Evolutionary conservation across 495 filamentous ascomycete species (phyloP).

Genomic region (Penicillium salamii): DNA sequence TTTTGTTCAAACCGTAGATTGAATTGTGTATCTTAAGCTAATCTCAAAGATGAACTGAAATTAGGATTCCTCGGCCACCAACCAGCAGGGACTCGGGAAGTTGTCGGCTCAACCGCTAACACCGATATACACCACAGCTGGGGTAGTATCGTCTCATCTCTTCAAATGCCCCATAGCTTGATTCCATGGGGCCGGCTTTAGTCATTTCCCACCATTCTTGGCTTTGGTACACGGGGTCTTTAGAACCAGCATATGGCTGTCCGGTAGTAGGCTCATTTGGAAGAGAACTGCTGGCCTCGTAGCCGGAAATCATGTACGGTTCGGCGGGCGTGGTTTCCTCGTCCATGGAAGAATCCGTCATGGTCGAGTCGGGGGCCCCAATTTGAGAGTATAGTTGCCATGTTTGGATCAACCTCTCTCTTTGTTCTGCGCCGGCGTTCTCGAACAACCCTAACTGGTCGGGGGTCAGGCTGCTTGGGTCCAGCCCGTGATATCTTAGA

Average conservation of each 20-base stretch:
- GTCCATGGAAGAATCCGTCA: constrained; percentile 40
- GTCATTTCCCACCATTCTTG: constrained; percentile 49
- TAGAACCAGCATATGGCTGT: constrained; percentile 50
- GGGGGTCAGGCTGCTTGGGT: constrained; percentile 50
- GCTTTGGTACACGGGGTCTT: constrained; percentile 59
- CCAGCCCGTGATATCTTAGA: constrained; percentile 50
- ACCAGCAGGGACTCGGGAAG: too few relatives aligned
- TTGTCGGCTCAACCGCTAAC: too few relatives aligned
- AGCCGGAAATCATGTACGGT: constrained; percentile 70
- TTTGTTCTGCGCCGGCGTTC: constrained; percentile 54
- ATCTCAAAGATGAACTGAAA: too few relatives aligned
- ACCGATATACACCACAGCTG: constrained; percentile 2
- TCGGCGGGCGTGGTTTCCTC: constrained; percentile 46
- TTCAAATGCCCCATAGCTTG: constrained; percentile 55
- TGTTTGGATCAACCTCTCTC: constrained; percentile 59
- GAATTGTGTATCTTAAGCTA: too few relatives aligned
- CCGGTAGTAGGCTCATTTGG: constrained; percentile 36
- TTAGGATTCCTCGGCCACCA: too few relatives aligned
- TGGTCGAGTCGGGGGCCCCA: constrained; percentile 32
- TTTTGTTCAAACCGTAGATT: too few relatives aligned
- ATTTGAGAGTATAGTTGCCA: constrained; percentile 58
- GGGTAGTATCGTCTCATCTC: constrained; percentile 29
- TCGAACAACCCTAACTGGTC: constrained; percentile 62
- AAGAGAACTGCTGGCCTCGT: constrained; percentile 46
- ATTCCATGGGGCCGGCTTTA: constrained; percentile 48